These are phyloP conservation scores for Dorcoceras hygrometricum DNA, from an alignment of 257 asterid species.

Conservation along the genomic window DNA sequence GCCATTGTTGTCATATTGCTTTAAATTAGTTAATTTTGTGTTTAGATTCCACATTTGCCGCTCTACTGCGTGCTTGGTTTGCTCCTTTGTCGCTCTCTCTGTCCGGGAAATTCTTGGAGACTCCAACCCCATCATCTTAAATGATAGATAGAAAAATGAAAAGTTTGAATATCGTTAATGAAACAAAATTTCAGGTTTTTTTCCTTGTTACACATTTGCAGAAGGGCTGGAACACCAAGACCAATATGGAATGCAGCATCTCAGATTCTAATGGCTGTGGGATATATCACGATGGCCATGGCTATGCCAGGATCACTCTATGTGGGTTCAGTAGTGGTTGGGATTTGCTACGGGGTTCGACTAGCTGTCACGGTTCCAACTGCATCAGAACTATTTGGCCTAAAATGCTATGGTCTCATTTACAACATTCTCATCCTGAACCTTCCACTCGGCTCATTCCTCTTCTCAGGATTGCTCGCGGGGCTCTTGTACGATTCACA, in stretches of 20 bases:
- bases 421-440: slow-evolving; percentile 69
- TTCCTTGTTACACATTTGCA: too few relatives aligned
- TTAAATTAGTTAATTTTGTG: too few relatives aligned
- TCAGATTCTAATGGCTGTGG: slow-evolving; percentile 60
- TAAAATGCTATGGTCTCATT: slow-evolving; percentile 65
- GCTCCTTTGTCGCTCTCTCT: too few relatives aligned
- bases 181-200: too few relatives aligned
- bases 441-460: slow-evolving; percentile 70
- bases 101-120: too few relatives aligned
- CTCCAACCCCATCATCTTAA: too few relatives aligned
- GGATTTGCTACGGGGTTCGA: slow-evolving; percentile 66
- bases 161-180: too few relatives aligned
- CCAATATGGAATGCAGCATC: slow-evolving; percentile 81
- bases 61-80: too few relatives aligned
- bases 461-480: slow-evolving; percentile 75
- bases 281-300: slow-evolving; percentile 60
- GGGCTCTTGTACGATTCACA: slow-evolving; percentile 56
- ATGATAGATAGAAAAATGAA: too few relatives aligned
- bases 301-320: slow-evolving; percentile 65
- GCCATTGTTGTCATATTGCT: too few relatives aligned
- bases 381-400: slow-evolving; percentile 77
- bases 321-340: slow-evolving; percentile 64
- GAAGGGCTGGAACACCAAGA: slow-evolving; percentile 63
- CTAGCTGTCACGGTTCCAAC: slow-evolving; percentile 56
- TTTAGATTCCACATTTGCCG: too few relatives aligned